Base-by-base conservation (phyloP, 768 basidiomycete genomes). In the Mycena indigotica region DNA sequence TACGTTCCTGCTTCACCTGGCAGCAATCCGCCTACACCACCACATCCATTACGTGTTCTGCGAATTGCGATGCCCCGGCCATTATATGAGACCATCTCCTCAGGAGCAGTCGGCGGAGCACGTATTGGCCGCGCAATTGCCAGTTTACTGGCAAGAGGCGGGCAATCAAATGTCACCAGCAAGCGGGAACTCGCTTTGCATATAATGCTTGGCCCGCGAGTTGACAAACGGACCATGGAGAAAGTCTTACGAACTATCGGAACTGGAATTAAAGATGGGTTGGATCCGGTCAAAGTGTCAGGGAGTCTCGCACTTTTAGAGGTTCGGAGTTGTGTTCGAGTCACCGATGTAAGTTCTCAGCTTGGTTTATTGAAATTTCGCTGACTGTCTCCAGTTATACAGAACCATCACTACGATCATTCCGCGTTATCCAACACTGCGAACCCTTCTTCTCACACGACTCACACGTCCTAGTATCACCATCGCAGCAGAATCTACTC, bases 161-260 rank as follows among this genome's bases (percentile, higher is more conserved):
- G n/a, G n/a, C n/a, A n/a, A n/a, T n/a, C n/a, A n/a, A n/a, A n/a
- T n/a, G n/a, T n/a, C n/a, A n/a, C 51, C 2, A 53, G 53, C 17
- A 45, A 25, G 15, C 8, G 26, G 24, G 44, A 26, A 45, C 38
- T 56, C 2, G 58, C 55, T 41, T 40, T 63, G 44, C 62, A 63
- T 35, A 24, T 63, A 8, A 39, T 63, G 2, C 53, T 56, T 17
- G 62, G 62, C 12, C 55, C 61, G 39, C 62, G 62, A 28, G 52
- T 63, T 3, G 62, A 63, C 19, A 52, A 58, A 45, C 46, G 62
- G 16, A 63, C 62, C 50, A 13, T 63, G 30, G 62, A 63, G 55
- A 63, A 63, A 57, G 58, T 63, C 40, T 24, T 63, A 15, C 13
- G 62, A 28, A 60, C 58, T 30, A 19, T 63, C 5, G 58, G 55